These are phyloP conservation scores for Ustilago hordei DNA, from an alignment of 1,284 basidiomycete species.

Conservation along the genomic window DNA sequence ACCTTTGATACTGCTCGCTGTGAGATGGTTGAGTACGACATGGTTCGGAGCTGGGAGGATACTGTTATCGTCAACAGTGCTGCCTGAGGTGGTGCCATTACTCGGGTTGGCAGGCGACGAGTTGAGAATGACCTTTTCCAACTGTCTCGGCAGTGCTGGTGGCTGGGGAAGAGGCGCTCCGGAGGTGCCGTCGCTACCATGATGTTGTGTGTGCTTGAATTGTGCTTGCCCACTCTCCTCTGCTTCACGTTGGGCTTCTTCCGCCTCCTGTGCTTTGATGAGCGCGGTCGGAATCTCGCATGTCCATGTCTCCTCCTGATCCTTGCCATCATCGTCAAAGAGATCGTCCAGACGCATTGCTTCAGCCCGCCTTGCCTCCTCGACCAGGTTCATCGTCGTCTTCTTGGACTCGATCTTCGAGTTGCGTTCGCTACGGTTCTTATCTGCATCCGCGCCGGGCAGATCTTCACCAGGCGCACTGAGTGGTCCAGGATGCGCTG, in stretches of 20 bases:
- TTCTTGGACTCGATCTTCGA: slow-evolving; percentile 54
- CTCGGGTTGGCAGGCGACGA: slow-evolving; percentile 62
- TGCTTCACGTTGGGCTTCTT: slow-evolving; percentile 62
- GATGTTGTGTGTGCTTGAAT: slow-evolving; percentile 20
- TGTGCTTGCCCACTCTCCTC: slow-evolving; percentile 20
- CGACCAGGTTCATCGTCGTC: slow-evolving; percentile 54
- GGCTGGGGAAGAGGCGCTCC: slow-evolving; percentile 52
- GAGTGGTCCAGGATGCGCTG: slow-evolving; percentile 61
- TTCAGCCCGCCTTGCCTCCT: slow-evolving; percentile 55
- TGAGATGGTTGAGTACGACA: slow-evolving; percentile 93
- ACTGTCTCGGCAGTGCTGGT: slow-evolving; percentile 86
- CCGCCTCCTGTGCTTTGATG: slow-evolving; percentile 65
- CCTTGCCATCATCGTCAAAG: slow-evolving; percentile 58
- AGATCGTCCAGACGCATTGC: slow-evolving; percentile 60
- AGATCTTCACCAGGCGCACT: slow-evolving; percentile 64
- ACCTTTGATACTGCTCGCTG: slow-evolving; percentile 93
- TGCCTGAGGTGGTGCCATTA: slow-evolving; percentile 50
- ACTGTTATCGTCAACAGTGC: slow-evolving; percentile 84
- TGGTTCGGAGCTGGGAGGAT: slow-evolving; percentile 89
- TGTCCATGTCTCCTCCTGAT: slow-evolving; percentile 67
- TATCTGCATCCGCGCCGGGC: slow-evolving; percentile 29
- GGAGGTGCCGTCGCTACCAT: slow-evolving; percentile 16
- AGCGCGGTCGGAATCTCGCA: slow-evolving; percentile 69
- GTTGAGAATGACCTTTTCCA: slow-evolving; percentile 94
- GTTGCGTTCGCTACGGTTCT: slow-evolving; percentile 38